Evolutionary conservation across 257 asterid species (phyloP).

Genomic region (Ocimum tenuiflorum): DNA sequence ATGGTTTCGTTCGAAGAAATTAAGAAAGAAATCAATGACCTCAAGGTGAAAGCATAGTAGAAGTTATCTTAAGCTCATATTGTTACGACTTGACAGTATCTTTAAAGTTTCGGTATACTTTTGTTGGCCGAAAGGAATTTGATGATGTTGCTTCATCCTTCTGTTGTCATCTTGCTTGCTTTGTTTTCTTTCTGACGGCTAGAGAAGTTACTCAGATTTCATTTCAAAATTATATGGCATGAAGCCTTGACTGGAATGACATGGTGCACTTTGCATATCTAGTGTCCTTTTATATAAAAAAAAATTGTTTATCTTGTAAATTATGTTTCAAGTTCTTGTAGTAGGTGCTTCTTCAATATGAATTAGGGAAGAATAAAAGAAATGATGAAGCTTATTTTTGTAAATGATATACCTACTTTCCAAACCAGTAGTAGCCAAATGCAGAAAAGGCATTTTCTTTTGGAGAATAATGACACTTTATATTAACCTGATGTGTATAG

Average conservation of each 20-base stretch:
- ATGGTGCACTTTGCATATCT: not conserved
- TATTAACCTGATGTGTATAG: conserved; percentile 1
- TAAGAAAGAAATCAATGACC: conserved; percentile 45
- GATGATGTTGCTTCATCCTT: not conserved
- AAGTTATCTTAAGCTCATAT: conserved; percentile 3
- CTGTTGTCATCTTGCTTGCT: not conserved
- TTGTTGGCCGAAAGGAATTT: not conserved
- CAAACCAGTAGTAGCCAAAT: not conserved
- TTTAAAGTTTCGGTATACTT: not conserved
- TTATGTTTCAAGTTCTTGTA: not conserved
- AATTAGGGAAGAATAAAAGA: not conserved
- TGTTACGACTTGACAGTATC: not conserved
- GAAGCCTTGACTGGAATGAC: not conserved
- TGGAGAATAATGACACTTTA: conserved; percentile 10
- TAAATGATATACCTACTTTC: not conserved
- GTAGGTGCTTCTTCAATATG: not conserved
- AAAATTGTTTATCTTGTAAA: not conserved
- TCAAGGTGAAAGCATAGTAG: conserved; percentile 50
- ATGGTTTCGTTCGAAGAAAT: conserved; percentile 67
- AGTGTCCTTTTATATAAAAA: not conserved
- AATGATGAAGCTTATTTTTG: conserved; percentile 10
- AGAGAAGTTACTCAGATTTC: not conserved
- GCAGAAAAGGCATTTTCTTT: not conserved
- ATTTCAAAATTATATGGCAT: too few relatives aligned
- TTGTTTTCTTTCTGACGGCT: not conserved